Evolutionary conservation across 2,329 filamentous ascomycete species (phyloP), one percentile per base, ranked within the genome.

Genomic region (Ascosphaera aggregata): DNA sequence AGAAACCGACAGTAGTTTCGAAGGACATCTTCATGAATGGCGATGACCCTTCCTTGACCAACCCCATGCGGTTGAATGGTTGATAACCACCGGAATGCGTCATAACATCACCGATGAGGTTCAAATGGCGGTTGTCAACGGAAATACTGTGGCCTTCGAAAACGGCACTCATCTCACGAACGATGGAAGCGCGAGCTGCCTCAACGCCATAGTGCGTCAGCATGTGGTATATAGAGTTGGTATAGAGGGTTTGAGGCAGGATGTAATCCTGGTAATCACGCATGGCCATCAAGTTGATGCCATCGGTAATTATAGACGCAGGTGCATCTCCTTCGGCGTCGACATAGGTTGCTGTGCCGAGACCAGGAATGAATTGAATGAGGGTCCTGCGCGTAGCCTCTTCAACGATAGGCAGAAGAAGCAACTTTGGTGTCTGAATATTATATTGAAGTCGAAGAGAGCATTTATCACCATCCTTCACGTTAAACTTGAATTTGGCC

Each of bases 21-120:
- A 95, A 98, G 56, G 81, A 92, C 86, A 95, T 95, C 68, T 95
- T 95, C 60, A 89, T 86, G 49, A 98, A 86, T 0, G 89, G 84
- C 47, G 76, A 85, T 19, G 86, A 76, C 51, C 81, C 85, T 46
- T 80, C 75, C 52, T 73, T 75, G 43, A 63, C 58, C 32, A 98
- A 64, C 1, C 86, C 89, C 53, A 80, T 91, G 37, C 89, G 78
- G 59, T 81, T 93, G 62, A 98, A 98, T 1, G 89, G 76, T 37
- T 75, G 79, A 61, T 91, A 98, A 1, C 73, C 75, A 46, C 89
- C 89, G 43, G 75, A 76, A 39, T 86, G 71, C n/a, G 89, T 98
- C 89, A 98, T 98, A 56, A 82, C 82, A 56, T 98, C 89, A 36
- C 80, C 86, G 49, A 98, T 95, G 47, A 98, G 68, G 59, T 89